Evolutionary conservation across 805 yeast species (phyloP), one percentile per base, ranked within the genome.

Genomic region (Hanseniaspora taiwanica): DNA sequence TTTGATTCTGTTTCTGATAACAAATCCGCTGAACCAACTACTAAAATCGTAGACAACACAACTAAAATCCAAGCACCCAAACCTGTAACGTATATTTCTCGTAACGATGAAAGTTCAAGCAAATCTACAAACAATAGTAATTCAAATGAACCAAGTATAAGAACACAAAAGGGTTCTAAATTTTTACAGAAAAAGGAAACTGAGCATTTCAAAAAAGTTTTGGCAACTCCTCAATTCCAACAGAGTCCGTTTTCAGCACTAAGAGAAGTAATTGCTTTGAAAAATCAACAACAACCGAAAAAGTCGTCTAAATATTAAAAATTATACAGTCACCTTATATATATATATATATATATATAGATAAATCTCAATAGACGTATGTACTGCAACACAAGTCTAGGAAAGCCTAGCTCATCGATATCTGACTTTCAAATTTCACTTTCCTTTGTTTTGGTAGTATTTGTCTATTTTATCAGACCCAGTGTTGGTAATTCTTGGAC

Each of bases 401-500:
- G 9, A 23, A 23, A 23, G 7, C 25, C 25, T n/a, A n/a, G n/a
- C n/a, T n/a, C n/a, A n/a, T n/a, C n/a, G n/a, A n/a, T n/a, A n/a
- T n/a, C n/a, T n/a, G n/a, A n/a, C n/a, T n/a, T 47, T 78, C 81
- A 49, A 19, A 4, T n/a, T 18, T 17, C 6, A 18, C 24, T 18
- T 18, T 33, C 4, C 21, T 12, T 20, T 33, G 12, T 18, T 18
- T 33, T 33, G 14, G 18, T 69, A 78, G 49, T 73, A 73, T 58
- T 68, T 63, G 48, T 81, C 94, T 4, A 77, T 66, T 52, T 75
- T 71, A 39, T 76, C 72, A n/a, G 84, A 72, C 7, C 96, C 96
- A 36, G 85, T 64, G 52, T 85, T 87, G 14, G 80, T 56, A 40
- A 87, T 74, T 49, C 78, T 71, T 1, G 96, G 96, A 62, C 97